A percentile compares a stretch with the other conserved stretches of the same genome.
Conservation (phyloP, 441 rosid genomes). For the Gossypium davidsonii region DNA sequence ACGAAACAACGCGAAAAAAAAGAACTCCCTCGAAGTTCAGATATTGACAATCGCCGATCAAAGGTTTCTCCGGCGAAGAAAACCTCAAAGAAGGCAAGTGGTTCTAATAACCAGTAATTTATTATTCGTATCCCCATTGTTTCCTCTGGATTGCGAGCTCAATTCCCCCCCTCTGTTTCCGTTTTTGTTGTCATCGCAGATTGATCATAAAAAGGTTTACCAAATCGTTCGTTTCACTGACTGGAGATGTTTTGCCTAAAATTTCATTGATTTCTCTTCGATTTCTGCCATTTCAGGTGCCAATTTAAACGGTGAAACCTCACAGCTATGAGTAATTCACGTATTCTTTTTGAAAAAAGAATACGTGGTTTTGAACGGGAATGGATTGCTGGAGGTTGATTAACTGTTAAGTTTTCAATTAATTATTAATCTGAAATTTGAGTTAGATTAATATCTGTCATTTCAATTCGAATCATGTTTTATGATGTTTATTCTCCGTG, state of each 20-base stretch:
- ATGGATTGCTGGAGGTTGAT: not conserved
- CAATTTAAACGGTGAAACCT: not conserved
- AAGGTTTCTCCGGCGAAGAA: conserved; percentile 27
- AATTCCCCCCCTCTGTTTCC: not conserved
- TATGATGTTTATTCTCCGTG: not conserved
- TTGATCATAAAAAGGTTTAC: conserved; percentile 23
- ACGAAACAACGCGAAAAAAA: too few relatives aligned
- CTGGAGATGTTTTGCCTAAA: conserved; percentile 15
- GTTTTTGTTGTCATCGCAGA: not conserved
- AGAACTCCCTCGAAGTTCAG: too few relatives aligned
- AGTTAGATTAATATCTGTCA: not conserved
- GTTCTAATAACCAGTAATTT: not conserved
- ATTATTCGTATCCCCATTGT: not conserved
- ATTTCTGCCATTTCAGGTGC: conserved; percentile 14
- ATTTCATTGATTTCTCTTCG: conserved; percentile 16
- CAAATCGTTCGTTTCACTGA: conserved; percentile 7
- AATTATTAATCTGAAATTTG: not conserved
- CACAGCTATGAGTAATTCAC: conserved; percentile 6
- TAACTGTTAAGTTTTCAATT: not conserved
- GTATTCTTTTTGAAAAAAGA: not conserved
- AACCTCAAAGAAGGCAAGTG: conserved; percentile 15
- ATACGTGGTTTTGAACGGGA: not conserved
- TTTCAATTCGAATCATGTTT: not conserved
- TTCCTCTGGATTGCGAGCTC: not conserved
- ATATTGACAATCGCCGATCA: conserved; percentile 13